phyloP scores from a whole-genome alignment of 2,329 filamentous ascomycete species.

The Scytalidium sp. region DNA sequence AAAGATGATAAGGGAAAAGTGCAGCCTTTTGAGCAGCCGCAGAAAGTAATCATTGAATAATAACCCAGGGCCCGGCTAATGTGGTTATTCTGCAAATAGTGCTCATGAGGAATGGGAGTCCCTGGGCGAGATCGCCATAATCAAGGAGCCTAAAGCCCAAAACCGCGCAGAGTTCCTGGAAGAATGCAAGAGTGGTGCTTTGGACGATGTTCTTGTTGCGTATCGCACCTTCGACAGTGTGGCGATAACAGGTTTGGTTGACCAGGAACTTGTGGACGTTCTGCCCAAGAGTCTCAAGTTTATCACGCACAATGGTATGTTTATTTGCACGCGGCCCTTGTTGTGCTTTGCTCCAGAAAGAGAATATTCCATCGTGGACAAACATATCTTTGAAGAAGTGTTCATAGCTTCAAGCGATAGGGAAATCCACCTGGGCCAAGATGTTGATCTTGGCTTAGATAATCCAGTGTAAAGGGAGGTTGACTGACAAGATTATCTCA shows the following conservation, averaged over 20 bases:
- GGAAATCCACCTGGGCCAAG: no score
- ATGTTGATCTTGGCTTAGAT: no score
- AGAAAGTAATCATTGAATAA: no score
- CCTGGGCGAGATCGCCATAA: slow-evolving; percentile 60
- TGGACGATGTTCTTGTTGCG: slow-evolving; percentile 62
- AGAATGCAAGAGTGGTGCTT: slow-evolving; percentile 61
- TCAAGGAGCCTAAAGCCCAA: slow-evolving; percentile 58
- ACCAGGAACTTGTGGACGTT: slow-evolving; percentile 63
- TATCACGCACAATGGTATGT: slow-evolving; percentile 58
- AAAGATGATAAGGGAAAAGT: no score
- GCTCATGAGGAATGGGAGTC: slow-evolving; percentile 64
- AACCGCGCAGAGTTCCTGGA: slow-evolving; percentile 65
- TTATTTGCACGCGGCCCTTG: no score
- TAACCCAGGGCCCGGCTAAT: no score
- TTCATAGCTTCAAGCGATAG: no score
- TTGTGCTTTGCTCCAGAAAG: slow-evolving; percentile 2
- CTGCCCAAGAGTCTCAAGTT: slow-evolving; percentile 53
- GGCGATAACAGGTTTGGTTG: slow-evolving; percentile 63
- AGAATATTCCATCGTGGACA: neutral
- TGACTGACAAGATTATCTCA: neutral
- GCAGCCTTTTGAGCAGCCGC: no score
- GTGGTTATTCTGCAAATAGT: slow-evolving; percentile 35
- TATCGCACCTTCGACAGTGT: slow-evolving; percentile 71
- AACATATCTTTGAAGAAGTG: no score
- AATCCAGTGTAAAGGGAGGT: neutral